phyloP scores from a whole-genome alignment of 1,284 basidiomycete species.

The Sanguinoderma infundibulare region DNA sequence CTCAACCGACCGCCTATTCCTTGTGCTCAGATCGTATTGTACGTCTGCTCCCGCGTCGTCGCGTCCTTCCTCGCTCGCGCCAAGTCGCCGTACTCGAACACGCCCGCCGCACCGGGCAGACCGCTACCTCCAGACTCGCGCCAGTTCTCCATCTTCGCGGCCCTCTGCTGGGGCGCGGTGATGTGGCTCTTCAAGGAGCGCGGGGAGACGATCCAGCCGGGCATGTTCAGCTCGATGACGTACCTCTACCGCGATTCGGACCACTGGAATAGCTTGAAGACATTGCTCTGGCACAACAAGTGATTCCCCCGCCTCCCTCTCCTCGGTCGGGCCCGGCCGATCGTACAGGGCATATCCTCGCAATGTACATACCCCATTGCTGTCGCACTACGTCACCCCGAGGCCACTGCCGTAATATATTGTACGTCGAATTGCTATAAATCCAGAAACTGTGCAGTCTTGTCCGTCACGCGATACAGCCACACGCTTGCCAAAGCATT shows the following conservation, averaged over 20 bases:
- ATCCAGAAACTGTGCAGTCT: background rate
- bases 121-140: constrained; percentile 82
- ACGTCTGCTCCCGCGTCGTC: constrained; percentile 89
- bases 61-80: constrained; percentile 87
- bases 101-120: constrained; percentile 48
- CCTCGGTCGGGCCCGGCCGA: background rate
- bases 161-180: constrained; percentile 92
- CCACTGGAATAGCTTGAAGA: constrained; percentile 70
- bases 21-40: constrained; percentile 85
- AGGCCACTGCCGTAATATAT: background rate
- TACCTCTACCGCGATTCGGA: constrained; percentile 86
- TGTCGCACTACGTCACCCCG: background rate
- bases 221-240: constrained; percentile 87
- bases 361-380: background rate
- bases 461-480: too few species aligned
- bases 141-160: constrained; percentile 89
- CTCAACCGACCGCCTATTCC: background rate
- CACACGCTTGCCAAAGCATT: too few species aligned
- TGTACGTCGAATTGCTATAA: background rate
- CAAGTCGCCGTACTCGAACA: constrained; percentile 47
- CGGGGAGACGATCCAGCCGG: constrained; percentile 89
- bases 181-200: constrained; percentile 95
- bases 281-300: constrained; percentile 81
- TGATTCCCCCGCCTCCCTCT: constrained; percentile 30
- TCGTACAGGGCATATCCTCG: background rate